Percentiles rank a stretch among this genome's conserved stretches.
These are phyloP conservation scores for Trypanosoma caninum DNA, from an alignment of 208 protist genomes.

Conservation along the genomic window DNA sequence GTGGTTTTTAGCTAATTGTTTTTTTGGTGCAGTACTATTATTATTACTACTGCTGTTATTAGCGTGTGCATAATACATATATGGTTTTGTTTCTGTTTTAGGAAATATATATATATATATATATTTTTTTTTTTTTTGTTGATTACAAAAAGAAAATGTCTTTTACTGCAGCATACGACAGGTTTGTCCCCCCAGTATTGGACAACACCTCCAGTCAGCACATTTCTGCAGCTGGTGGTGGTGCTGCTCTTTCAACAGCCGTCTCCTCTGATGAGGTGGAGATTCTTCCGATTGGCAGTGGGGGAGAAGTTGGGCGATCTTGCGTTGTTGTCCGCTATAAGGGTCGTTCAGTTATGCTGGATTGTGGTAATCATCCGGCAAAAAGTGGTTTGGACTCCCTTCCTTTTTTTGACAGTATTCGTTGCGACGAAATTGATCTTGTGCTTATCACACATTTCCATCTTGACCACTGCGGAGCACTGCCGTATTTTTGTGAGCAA, in stretches of 20 bases:
- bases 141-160: not conserved
- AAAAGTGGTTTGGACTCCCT: slow-evolving; percentile 93
- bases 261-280: slow-evolving; percentile 80
- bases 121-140: slow-evolving; percentile 3
- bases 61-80: not conserved
- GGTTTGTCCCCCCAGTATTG: slow-evolving; percentile 1
- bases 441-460: slow-evolving; percentile 98
- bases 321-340: slow-evolving; percentile 96
- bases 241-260: not conserved
- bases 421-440: slow-evolving; percentile 92
- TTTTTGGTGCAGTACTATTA: not conserved
- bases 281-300: slow-evolving; percentile 95
- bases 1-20: no score
- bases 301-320: slow-evolving; percentile 97
- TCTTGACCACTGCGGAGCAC: slow-evolving; percentile 96
- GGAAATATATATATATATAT: not conserved
- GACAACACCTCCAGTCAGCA: slow-evolving; percentile 2
- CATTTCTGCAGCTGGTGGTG: not conserved
- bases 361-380: slow-evolving; percentile 99
- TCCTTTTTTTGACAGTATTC: slow-evolving; percentile 97
- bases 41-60: not conserved
- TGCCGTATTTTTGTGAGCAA: slow-evolving; percentile 96
- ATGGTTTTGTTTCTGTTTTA: not conserved
- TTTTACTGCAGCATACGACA: slow-evolving; percentile 5
- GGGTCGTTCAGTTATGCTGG: slow-evolving; percentile 96